phyloP scores from a whole-genome alignment of 495 filamentous ascomycete genomes.

The Talaromyces nanjingensis region DNA sequence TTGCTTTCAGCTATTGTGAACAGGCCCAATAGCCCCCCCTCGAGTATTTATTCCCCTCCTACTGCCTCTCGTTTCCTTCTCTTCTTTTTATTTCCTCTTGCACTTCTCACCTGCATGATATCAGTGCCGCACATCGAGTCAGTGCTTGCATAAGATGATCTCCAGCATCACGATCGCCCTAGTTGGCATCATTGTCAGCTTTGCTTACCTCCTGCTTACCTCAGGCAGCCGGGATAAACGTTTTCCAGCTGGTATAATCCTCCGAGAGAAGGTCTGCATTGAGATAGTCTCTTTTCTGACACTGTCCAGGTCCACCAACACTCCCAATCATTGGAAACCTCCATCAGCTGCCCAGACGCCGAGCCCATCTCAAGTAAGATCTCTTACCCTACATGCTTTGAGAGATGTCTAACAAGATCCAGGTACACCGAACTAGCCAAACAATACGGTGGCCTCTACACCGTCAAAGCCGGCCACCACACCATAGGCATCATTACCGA shows the following conservation, averaged over 20 bases:
- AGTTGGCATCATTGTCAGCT: neutral
- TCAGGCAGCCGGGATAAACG: neutral
- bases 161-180: neutral
- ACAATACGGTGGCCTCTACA: conserved; percentile 18
- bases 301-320: conserved; percentile 44
- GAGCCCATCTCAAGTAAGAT: neutral
- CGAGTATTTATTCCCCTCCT: neutral
- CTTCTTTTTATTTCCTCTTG: neutral
- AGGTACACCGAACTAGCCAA: conserved; percentile 16
- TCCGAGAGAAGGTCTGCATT: neutral
- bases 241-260: neutral
- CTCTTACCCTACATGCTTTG: neutral
- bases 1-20: neutral
- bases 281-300: conserved; percentile 14
- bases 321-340: conserved; percentile 30
- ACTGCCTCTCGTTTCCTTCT: neutral
- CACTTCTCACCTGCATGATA: neutral
- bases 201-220: neutral
- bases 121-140: neutral
- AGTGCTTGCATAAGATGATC: neutral
- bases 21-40: neutral
- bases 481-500: conserved; percentile 23
- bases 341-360: conserved; percentile 18
- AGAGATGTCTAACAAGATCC: neutral
- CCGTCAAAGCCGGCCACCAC: conserved; percentile 17